Conservation (phyloP, 106 monocot genomes). For the Platanthera guangdongensis region DNA sequence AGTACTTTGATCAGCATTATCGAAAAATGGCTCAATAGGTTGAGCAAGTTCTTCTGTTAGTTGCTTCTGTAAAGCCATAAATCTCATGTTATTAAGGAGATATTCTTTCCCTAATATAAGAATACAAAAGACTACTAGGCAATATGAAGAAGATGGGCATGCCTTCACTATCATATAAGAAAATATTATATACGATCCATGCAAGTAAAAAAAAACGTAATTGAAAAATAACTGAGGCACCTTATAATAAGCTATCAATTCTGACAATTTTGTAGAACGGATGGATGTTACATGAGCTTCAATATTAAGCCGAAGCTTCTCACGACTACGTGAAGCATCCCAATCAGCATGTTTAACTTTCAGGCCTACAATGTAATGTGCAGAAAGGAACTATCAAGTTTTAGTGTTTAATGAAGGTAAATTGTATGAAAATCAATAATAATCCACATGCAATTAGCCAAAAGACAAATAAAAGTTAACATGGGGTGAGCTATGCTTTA, state of each 20-base stretch:
- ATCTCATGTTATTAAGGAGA: neutral
- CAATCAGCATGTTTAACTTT: constrained; percentile 39
- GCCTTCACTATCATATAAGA: neutral
- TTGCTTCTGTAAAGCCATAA: constrained; percentile 24
- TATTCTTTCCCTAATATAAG: neutral
- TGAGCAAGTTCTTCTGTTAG: constrained; percentile 41
- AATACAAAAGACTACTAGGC: no score
- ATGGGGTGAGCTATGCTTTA: neutral
- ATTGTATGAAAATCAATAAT: neutral
- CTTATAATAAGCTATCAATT: constrained; percentile 42
- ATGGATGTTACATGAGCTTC: constrained; percentile 33
- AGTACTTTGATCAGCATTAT: constrained; percentile 37
- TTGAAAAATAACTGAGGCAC: constrained; percentile 5
- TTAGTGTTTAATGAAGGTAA: neutral
- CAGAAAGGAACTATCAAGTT: neutral
- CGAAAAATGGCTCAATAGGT: constrained; percentile 51
- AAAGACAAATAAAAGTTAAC: neutral
- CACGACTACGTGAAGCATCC: constrained; percentile 35
- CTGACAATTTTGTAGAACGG: constrained; percentile 27
- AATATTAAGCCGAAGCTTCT: constrained; percentile 47
- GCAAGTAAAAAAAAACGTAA: neutral
- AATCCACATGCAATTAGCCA: neutral
- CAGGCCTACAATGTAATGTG: constrained; percentile 19
- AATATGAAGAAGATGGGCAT: no score
- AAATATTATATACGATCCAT: no score